Conservation (phyloP, 768 basidiomycete species). For the Lactarius evosmus region DNA sequence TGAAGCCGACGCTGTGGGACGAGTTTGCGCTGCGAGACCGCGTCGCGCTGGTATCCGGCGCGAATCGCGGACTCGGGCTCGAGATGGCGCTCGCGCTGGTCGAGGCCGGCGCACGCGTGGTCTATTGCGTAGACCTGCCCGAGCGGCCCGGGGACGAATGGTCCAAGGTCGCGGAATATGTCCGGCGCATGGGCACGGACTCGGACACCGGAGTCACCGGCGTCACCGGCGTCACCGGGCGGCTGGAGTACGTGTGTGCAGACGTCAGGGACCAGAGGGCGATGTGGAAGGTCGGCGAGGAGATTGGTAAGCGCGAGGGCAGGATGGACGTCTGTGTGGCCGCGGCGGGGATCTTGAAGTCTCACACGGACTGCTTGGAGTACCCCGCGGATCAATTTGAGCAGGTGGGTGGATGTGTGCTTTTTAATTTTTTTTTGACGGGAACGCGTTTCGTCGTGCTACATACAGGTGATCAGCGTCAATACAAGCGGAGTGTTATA, state of each 20-base stretch:
- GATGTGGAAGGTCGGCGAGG: slow-evolving; percentile 54
- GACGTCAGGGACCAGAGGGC: slow-evolving; percentile 63
- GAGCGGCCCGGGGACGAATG: slow-evolving; percentile 55
- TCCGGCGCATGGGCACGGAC: slow-evolving; percentile 33
- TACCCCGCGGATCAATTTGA: slow-evolving; percentile 64
- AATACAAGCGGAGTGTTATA: slow-evolving; percentile 49
- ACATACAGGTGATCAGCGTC: slow-evolving; percentile 54
- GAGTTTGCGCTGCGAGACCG: slow-evolving; percentile 57
- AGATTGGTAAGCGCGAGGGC: slow-evolving; percentile 63
- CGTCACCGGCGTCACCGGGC: slow-evolving; percentile 21
- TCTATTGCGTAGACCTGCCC: slow-evolving; percentile 70
- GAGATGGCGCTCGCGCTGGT: slow-evolving; percentile 75
- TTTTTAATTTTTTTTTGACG: not conserved
- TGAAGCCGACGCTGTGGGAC: slow-evolving; percentile 50
- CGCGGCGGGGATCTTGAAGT: slow-evolving; percentile 68
- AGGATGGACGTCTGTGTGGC: slow-evolving; percentile 76
- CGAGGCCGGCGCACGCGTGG: slow-evolving; percentile 66
- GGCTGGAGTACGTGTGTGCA: slow-evolving; percentile 59
- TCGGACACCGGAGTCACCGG: too few species aligned
- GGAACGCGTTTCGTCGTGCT: too few species aligned
- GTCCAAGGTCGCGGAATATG: slow-evolving; percentile 50
- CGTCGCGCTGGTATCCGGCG: slow-evolving; percentile 46
- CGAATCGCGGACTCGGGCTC: slow-evolving; percentile 61
- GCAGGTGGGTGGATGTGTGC: slow-evolving; percentile 42
- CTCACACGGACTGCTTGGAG: slow-evolving; percentile 58